Evolutionary conservation across 805 yeast species (phyloP).

Genomic region (Limtongia smithiae): DNA sequence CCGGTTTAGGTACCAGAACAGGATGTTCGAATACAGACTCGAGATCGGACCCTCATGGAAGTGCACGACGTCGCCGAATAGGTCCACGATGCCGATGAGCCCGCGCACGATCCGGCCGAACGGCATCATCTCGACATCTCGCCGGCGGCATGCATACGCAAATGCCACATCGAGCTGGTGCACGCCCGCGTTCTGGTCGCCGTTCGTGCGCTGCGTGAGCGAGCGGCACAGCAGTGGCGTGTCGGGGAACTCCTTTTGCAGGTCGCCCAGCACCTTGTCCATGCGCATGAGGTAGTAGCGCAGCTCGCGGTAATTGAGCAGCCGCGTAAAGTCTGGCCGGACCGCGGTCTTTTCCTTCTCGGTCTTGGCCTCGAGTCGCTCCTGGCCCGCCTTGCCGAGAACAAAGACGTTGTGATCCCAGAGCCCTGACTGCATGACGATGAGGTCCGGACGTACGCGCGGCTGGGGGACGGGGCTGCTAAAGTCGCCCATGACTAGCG

Average conservation of each 20-base stretch:
- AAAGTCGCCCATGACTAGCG: not conserved
- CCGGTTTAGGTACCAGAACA: conserved; percentile 4
- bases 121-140: conserved; percentile 2
- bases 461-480: not conserved
- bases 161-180: conserved; percentile 3
- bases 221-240: conserved; percentile 7
- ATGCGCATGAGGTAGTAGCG: not conserved
- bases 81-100: too few species aligned
- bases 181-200: not conserved
- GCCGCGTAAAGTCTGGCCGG: not conserved
- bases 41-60: conserved; percentile 3
- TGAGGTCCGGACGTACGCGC: conserved; percentile 6
- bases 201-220: not conserved
- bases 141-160: not conserved
- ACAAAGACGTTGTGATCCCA: conserved; percentile 8
- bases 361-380: too few species aligned
- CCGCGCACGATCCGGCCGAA: conserved; percentile 5
- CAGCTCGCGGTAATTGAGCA: conserved; percentile 2
- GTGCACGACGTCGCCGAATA: conserved; percentile 2
- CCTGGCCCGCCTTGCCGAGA: too few species aligned
- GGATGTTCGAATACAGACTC: conserved; percentile 7
- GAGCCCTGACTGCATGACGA: conserved; percentile 8
- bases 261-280: too few species aligned
- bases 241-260: not conserved
- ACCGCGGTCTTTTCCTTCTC: too few species aligned